Conservation (phyloP, 2,329 filamentous ascomycete genomes). For the Stagonosporopsis chrysanthemi region DNA sequence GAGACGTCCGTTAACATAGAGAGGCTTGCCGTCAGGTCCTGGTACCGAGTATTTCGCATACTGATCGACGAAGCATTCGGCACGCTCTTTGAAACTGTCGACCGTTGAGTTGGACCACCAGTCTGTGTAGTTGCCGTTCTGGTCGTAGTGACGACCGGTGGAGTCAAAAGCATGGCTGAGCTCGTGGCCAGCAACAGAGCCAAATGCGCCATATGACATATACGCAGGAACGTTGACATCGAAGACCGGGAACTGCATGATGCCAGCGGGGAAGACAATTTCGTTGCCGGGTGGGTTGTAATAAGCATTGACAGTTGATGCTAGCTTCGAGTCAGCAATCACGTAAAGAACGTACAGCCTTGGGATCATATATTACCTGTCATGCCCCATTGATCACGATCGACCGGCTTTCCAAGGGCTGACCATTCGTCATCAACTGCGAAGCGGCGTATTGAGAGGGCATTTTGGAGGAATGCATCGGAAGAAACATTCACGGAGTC, state of each 20-base stretch:
- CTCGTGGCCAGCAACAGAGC: slow-evolving; percentile 72
- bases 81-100: slow-evolving; percentile 63
- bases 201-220: slow-evolving; percentile 73
- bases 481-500: slow-evolving; percentile 59
- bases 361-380: slow-evolving; percentile 48
- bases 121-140: slow-evolving; percentile 68
- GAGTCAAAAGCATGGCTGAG: slow-evolving; percentile 75
- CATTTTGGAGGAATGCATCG: slow-evolving; percentile 65
- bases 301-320: slow-evolving; percentile 65
- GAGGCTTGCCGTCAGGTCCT: slow-evolving; percentile 62
- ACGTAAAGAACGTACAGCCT: no score
- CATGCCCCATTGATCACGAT: slow-evolving; percentile 68
- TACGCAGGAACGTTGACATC: slow-evolving; percentile 69
- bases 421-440: slow-evolving; percentile 62
- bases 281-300: slow-evolving; percentile 71
- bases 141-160: slow-evolving; percentile 69
- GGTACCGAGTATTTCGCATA: slow-evolving; percentile 68
- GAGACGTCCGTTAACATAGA: slow-evolving; percentile 68
- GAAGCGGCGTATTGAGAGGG: slow-evolving; percentile 60
- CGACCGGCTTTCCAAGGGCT: slow-evolving; percentile 65
- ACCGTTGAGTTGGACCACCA: slow-evolving; percentile 72
- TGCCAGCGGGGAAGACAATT: slow-evolving; percentile 73
- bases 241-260: slow-evolving; percentile 73
- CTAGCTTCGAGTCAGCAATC: not conserved
- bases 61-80: slow-evolving; percentile 73